A percentile compares a stretch with the other conserved stretches of the same genome.
phyloP scores from a whole-genome alignment of 805 yeast genomes.

The Torulaspora maleeae region DNA sequence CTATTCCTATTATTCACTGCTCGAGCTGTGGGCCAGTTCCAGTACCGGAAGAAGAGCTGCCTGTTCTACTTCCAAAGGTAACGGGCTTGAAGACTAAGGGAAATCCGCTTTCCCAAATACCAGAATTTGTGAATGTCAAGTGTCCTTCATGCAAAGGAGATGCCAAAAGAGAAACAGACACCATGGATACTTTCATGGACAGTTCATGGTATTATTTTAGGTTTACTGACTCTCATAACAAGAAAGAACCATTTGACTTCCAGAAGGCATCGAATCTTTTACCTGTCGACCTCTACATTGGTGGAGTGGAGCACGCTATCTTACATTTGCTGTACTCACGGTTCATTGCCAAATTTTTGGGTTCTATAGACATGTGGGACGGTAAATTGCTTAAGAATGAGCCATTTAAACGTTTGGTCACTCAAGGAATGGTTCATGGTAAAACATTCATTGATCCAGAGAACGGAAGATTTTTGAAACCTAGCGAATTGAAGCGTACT shows the following conservation, averaged over 20 bases:
- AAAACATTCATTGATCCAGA: conserved; percentile 70
- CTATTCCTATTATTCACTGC: conserved; percentile 93
- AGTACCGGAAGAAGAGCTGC: conserved; percentile 82
- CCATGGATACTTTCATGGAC: conserved; percentile 98
- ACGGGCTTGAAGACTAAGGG: conserved; percentile 47
- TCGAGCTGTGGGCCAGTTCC: conserved; percentile 82
- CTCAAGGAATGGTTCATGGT: conserved; percentile 99
- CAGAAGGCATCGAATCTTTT: conserved; percentile 47
- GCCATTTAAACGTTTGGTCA: conserved; percentile 73
- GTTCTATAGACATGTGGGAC: conserved; percentile 62
- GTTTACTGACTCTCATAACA: conserved; percentile 69
- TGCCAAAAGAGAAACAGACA: conserved; percentile 89
- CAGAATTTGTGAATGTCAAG: conserved; percentile 61
- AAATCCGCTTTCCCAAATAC: conserved; percentile 64
- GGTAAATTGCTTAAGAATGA: conserved; percentile 59
- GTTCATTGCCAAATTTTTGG: conserved; percentile 76
- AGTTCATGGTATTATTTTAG: conserved; percentile 95
- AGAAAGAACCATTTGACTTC: conserved; percentile 46
- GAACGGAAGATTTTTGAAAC: conserved; percentile 70
- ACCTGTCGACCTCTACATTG: conserved; percentile 89
- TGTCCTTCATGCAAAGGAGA: conserved; percentile 77
- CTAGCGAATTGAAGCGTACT: conserved; percentile 58
- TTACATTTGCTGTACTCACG: conserved; percentile 83
- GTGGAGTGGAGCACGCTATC: conserved; percentile 97
- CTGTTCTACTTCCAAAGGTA: conserved; percentile 70